Percentiles rank a stretch among this genome's conserved stretches.
Evolutionary conservation across 1,284 basidiomycete species (phyloP).

Genomic region (Tetrapyrgos nigripes): DNA sequence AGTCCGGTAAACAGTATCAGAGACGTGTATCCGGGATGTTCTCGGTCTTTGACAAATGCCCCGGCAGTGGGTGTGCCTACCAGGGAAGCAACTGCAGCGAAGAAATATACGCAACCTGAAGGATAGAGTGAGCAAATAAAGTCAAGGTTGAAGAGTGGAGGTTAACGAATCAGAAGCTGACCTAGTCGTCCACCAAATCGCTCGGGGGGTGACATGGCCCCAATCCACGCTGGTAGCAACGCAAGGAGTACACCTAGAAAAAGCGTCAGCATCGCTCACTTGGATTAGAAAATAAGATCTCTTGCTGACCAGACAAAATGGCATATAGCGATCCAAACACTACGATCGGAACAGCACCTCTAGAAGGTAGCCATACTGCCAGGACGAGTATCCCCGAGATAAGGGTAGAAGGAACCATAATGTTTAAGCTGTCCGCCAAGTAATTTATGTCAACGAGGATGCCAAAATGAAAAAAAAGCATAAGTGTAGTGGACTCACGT

Average conservation of each 20-base stretch:
- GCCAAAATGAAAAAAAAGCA: too few species aligned
- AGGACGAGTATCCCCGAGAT: background rate
- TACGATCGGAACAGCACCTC: background rate
- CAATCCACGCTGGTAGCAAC: background rate
- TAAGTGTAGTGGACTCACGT: background rate
- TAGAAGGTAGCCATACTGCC: background rate
- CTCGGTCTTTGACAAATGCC: background rate
- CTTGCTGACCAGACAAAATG: background rate
- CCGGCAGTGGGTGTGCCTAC: background rate
- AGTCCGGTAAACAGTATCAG: background rate
- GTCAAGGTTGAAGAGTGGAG: too few species aligned
- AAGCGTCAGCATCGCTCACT: too few species aligned
- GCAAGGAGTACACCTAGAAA: background rate
- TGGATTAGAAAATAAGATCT: too few species aligned
- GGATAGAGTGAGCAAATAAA: background rate
- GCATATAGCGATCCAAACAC: background rate
- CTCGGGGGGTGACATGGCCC: background rate
- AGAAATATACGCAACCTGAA: background rate
- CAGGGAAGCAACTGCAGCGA: background rate
- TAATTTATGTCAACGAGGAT: too few species aligned
- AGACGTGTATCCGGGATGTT: background rate
- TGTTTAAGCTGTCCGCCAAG: background rate
- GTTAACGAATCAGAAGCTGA: too few species aligned
- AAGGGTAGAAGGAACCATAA: background rate
- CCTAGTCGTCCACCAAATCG: background rate